These are phyloP conservation scores for Chiua sp. DNA, from an alignment of 1,284 basidiomycete species.

Conservation along the genomic window DNA sequence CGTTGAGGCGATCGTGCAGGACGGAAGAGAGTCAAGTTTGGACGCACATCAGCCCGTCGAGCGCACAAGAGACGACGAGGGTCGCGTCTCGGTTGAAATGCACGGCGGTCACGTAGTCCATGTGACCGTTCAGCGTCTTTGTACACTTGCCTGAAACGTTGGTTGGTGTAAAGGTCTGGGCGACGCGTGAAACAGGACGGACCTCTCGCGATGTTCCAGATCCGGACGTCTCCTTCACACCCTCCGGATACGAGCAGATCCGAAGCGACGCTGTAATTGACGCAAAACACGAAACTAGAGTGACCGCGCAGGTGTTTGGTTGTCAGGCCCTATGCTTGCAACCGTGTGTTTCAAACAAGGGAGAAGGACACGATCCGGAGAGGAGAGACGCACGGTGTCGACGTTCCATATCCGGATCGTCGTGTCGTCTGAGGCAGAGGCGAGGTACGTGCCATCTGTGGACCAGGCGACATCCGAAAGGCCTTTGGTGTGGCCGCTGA, in stretches of 20 bases:
- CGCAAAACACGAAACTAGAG: conserved; percentile 88
- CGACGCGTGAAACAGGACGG: neutral
- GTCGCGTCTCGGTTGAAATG: conserved; percentile 94
- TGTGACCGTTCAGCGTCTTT: conserved; percentile 88
- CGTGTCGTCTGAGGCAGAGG: conserved; percentile 90
- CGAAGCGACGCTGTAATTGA: conserved; percentile 89
- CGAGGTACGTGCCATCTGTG: conserved; percentile 79
- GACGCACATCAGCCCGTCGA: conserved; percentile 95
- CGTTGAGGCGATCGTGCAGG: conserved; percentile 1
- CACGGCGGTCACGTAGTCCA: conserved; percentile 94
- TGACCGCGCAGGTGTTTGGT: conserved; percentile 80
- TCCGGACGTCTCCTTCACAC: conserved; percentile 90
- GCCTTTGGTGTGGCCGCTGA: conserved; percentile 79
- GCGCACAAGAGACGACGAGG: conserved; percentile 88
- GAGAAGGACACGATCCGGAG: neutral
- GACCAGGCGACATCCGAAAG: conserved; percentile 92
- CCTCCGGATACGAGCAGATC: conserved; percentile 92
- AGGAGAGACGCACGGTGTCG: conserved; percentile 60
- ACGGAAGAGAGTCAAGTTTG: conserved; percentile 37
- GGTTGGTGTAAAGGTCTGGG: neutral
- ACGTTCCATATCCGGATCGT: conserved; percentile 88
- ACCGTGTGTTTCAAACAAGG: neutral
- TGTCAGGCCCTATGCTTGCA: conserved; percentile 59
- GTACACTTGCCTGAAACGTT: conserved; percentile 68
- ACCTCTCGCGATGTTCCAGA: conserved; percentile 92